Evolutionary conservation across 164 flowering plant genomes (phyloP), one percentile per base, ranked within the genome.

Genomic region (Taxillus chinensis): DNA sequence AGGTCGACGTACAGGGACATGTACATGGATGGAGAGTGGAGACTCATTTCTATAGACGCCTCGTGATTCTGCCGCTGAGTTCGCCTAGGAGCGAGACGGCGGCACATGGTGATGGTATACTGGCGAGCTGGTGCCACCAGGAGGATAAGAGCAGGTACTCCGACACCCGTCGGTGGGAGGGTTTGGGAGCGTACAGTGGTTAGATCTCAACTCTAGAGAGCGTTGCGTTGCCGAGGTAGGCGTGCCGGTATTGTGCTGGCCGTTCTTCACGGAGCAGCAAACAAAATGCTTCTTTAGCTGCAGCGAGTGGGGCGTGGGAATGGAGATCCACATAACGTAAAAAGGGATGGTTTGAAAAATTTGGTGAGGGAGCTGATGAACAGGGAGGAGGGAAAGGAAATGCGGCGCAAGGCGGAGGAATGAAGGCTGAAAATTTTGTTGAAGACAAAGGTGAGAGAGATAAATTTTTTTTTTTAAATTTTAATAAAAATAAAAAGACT

Each of bases 81-180:
- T n/a, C n/a, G n/a, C n/a, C n/a, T n/a, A n/a, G n/a, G n/a, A n/a
- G n/a, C n/a, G n/a, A n/a, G 43, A 4, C 11, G 12, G 11, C 13
- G 10, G 7, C 3, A 59, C 62, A 50, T 70, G 41, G 10, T 61
- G 67, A 55, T n/a, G 72, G 70, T 43, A 27, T 73, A 12, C 12
- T 69, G 11, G 57, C 69, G 8, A 63, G 64, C 8, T 68, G 72
- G 76, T 73, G 76, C 39, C 49, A 62, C 4, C 75, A 72, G 17
- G 7, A 45, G 51, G 27, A 0, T 27, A 27, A 2, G 27, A 27
- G 27, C 12, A 48, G 13, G 51, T 48, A 3, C 51, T 48, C 4
- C 9, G 12, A 0, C 51, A 48, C 13, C 13, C 10, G 13, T 8
- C 51, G 13, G 2, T 48, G 12, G 51, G 7, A 0, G 9, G 4